Evolutionary conservation across 768 basidiomycete species (phyloP), one percentile per base, ranked within the genome.

Genomic region (Lentinula detonsa): DNA sequence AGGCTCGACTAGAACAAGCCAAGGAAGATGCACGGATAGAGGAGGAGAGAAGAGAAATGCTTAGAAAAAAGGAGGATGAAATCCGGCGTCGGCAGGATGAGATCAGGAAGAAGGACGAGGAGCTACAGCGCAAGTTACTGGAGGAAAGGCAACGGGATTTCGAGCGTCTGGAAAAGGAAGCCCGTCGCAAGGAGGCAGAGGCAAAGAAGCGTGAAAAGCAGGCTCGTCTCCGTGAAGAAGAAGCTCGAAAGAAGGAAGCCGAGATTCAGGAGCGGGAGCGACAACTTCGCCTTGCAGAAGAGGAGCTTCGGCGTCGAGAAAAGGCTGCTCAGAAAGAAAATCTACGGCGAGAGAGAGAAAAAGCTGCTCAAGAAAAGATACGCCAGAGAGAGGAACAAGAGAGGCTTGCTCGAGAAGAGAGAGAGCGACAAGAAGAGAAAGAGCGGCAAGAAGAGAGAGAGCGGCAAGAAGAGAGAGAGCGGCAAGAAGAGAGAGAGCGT

Each of bases 241-340:
- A 69, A 49, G 68, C 66, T 33, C 59, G 33, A 63, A 18, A 63
- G 61, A 64, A 68, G 55, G 71, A 74, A 53, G 68, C 68, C 40
- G 71, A 73, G 45, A 69, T 69, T 3, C 62, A 62, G 16, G 66
- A 63, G 10, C 68, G 71, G 37, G 67, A 71, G 50, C 70, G 72
- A 45, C 74, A 74, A 51, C 62, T 75, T n/a, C 63, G 64, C 9
- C 63, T 64, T 10, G 69, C 72, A 2, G 76, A 78, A 60, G 75
- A 76, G 43, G 76, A 77, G 61, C 63, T 74, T 8, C 67, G 62
- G 61, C 70, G 71, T 49, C 67, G 70, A 57, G 75, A 77, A 60
- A 33, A 52, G 28, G 57, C 60, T 39, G 63, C 52, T 34, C 59
- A 69, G 52, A 62, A 56, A 13, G 65, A 62, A 46, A 43, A 23